These are phyloP conservation scores for Sarcomyxa edulis DNA, from an alignment of 768 basidiomycete genomes.

Conservation along the genomic window DNA sequence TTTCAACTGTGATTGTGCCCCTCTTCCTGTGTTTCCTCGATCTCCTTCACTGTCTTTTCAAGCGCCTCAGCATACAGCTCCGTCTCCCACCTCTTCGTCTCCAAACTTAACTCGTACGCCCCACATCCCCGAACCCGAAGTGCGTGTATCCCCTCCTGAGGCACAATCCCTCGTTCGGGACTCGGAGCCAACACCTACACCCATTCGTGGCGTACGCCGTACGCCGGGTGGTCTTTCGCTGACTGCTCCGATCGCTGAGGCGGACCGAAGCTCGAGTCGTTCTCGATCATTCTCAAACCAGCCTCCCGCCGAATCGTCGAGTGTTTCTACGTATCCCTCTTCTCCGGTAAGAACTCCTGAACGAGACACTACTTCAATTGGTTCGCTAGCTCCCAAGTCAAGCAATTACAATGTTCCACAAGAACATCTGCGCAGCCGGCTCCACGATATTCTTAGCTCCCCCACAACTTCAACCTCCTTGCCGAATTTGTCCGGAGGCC, in stretches of 20 bases:
- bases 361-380: conserved; percentile 12
- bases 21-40: too few relatives aligned
- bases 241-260: not conserved
- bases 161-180: too few relatives aligned
- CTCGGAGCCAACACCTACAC: too few relatives aligned
- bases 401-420: conserved; percentile 18
- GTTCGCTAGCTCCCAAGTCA: conserved; percentile 14
- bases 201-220: too few relatives aligned
- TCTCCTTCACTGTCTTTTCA: too few relatives aligned
- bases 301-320: conserved; percentile 8
- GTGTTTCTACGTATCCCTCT: conserved; percentile 11
- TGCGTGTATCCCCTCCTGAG: too few relatives aligned
- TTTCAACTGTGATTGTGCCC: too few relatives aligned
- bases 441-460: conserved; percentile 44
- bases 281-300: conserved; percentile 19
- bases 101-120: too few relatives aligned
- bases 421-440: conserved; percentile 27
- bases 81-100: too few relatives aligned
- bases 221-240: too few relatives aligned
- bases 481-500: conserved; percentile 27
- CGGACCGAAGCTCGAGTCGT: conserved; percentile 9
- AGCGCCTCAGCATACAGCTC: too few relatives aligned
- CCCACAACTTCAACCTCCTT: conserved; percentile 37
- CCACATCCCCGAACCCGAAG: too few relatives aligned
- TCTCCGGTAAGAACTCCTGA: conserved; percentile 16